phyloP scores from a whole-genome alignment of 2,329 filamentous ascomycete genomes.

The Hymenotorrendiella dingleyae region DNA sequence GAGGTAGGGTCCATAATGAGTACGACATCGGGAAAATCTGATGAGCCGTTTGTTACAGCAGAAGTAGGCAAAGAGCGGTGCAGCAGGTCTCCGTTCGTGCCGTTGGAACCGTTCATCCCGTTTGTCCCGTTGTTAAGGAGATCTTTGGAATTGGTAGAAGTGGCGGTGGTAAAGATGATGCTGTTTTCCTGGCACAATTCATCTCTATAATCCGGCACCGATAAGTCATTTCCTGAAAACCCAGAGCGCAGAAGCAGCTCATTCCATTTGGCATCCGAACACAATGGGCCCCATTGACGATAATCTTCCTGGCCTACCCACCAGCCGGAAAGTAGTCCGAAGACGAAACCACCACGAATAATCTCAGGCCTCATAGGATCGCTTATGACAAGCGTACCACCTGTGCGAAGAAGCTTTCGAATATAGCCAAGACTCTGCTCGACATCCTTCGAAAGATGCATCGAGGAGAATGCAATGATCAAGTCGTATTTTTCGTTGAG shows the following conservation, averaged over 20 bases:
- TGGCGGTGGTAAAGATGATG: neutral
- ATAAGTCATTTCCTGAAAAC: conserved; percentile 14
- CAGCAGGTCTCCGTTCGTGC: neutral
- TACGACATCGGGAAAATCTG: neutral
- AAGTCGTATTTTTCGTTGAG: conserved; percentile 24
- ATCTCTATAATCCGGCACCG: conserved; percentile 7
- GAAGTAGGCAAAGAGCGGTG: neutral
- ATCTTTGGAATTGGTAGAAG: neutral
- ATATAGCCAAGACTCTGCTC: conserved; percentile 13
- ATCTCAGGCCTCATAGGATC: neutral
- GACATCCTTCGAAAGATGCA: conserved; percentile 20
- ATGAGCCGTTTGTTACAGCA: neutral
- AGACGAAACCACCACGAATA: conserved; percentile 10
- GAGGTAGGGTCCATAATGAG: neutral
- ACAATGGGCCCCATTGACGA: conserved; percentile 14
- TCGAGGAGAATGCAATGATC: conserved; percentile 20
- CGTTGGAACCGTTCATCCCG: neutral
- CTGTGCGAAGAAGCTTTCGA: conserved; percentile 15
- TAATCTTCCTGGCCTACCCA: conserved; percentile 30
- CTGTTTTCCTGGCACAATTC: neutral
- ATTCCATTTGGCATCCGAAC: conserved; percentile 14
- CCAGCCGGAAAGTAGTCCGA: conserved; percentile 34
- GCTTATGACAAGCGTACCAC: conserved; percentile 7
- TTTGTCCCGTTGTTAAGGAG: neutral
- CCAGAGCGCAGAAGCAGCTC: conserved; percentile 8